Evolutionary conservation across 306 rosid species (phyloP), one percentile per base, ranked within the genome.

Genomic region (Cicer arietinum): DNA sequence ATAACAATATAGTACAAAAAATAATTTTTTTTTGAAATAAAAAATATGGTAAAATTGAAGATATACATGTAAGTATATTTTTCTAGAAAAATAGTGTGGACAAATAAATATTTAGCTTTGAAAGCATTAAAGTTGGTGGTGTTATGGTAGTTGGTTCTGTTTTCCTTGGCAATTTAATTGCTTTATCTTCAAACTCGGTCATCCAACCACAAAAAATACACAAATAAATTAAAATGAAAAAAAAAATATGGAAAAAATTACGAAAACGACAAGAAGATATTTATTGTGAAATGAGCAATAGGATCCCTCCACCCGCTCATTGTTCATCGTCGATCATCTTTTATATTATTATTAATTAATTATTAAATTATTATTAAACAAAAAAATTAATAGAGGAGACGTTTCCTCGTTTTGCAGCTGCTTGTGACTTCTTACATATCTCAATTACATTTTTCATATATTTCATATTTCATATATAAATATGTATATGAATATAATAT

Each of bases 231-330:
- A 80, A 81, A 73, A 79, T 68, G 63, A 76, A 57, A 81, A 37
- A 37, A 5, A 37, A 80, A 72, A 75, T 10, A 75, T 65, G 69
- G 69, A 71, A 83, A 79, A 77, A 83, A 79, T 66, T n/a, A 80
- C 67, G 98, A 90, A 94, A 94, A 88, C 86, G 97, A 94, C 99
- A 90, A 87, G 73, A 54, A 92, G 97, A 94, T 90, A 90, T 90
- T 91, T 90, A 92, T 80, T 84, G 84, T 54, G 86, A 85, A 87
- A 72, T 81, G 80, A 86, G 81, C 86, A 81, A 82, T 78, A 50
- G 86, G 90, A 77, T 93, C 87, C 90, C 85, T 81, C 88, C 84
- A 79, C 78, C 80, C 42, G 56, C 83, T 53, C 54, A 75, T 57
- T 69, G 80, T 77, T 83, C 79, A 20, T 67, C 84, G 35, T 84